Evolutionary conservation across 108 stramenopile species (phyloP).

Genomic region (Hondaea fermentalgiana): DNA sequence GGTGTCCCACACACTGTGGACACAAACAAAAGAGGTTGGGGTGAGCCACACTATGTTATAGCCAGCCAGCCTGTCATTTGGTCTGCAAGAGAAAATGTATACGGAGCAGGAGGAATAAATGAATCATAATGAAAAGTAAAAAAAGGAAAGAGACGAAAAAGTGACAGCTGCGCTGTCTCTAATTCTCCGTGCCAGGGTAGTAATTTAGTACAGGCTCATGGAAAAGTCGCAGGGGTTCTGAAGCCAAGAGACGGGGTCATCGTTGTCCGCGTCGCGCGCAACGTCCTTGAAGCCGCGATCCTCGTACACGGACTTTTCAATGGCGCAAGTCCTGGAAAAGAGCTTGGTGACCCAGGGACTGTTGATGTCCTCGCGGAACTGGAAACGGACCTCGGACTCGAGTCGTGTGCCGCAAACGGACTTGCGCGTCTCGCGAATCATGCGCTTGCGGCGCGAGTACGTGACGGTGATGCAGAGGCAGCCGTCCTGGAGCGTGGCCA

Average conservation of each 20-base stretch:
- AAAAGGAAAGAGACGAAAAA: too few species aligned
- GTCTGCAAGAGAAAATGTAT: too few species aligned
- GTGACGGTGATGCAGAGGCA: neutral
- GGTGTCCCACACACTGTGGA: too few species aligned
- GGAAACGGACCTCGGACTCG: neutral
- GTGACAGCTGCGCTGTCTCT: too few species aligned
- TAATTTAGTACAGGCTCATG: neutral
- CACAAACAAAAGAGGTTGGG: too few species aligned
- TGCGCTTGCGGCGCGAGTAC: neutral
- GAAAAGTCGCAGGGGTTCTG: neutral
- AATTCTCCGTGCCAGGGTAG: too few species aligned
- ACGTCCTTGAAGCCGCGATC: neutral
- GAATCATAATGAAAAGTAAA: too few species aligned
- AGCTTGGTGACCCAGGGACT: neutral
- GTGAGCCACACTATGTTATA: too few species aligned
- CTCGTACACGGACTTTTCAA: neutral
- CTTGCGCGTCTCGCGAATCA: constrained; percentile 15
- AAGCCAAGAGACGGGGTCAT: neutral
- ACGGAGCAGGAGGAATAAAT: too few species aligned
- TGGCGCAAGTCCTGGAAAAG: neutral
- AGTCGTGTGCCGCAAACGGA: neutral
- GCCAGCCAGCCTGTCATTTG: too few species aligned
- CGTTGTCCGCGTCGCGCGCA: neutral
- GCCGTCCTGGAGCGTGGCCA: neutral
- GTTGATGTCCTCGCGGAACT: neutral